Evolutionary conservation across 2,329 filamentous ascomycete genomes (phyloP), one percentile per base, ranked within the genome.

Genomic region (Cladophialophora bantiana): DNA sequence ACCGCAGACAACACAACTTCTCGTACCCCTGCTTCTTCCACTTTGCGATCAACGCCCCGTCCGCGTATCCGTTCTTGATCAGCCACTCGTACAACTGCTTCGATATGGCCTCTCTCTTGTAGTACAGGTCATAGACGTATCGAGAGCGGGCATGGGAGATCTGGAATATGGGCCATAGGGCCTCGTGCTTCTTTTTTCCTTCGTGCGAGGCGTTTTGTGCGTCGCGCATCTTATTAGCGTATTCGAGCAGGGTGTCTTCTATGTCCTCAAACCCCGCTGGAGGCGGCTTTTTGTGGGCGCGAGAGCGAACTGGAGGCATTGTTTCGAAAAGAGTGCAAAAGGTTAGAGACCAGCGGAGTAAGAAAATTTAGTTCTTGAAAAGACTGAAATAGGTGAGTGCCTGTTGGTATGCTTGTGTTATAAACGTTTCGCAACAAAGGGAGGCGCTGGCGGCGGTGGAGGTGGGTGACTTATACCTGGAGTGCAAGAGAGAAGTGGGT

Each of bases 21-120:
- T 99, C 95, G 76, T 99, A 99, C 15, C 95, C 95, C 75, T 96
- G 91, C 83, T 99, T 99, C 88, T 99, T 99, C 95, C 95, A 99
- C 83, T 99, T 99, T 13, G 95, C 95, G 76, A 99, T 98, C 76
- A 99, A 83, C 83, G 94, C 95, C 54, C 92, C 88, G 80, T 99
- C 95, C 4, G 94, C 95, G 78, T 99, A 98, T 58, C 90, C 89
- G 77, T 99, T 97, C 86, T 99, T 99, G 67, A 99, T 83, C 71
- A 98, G 83, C 90, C 92, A 99, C 73, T 98, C 95, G 80, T 99
- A 99, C 20, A 99, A 84, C 79, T 90, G 84, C 81, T 91, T 94
- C 79, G 88, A 91, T 78, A 99, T 98, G 59, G 94, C 94, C 81
- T 97, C 92, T 81, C 97, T 97, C 79, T 96, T 90, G 81, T 98